Evolutionary conservation across 192 early-diverging fungal species (phyloP).

Genomic region (Podila epigama): DNA sequence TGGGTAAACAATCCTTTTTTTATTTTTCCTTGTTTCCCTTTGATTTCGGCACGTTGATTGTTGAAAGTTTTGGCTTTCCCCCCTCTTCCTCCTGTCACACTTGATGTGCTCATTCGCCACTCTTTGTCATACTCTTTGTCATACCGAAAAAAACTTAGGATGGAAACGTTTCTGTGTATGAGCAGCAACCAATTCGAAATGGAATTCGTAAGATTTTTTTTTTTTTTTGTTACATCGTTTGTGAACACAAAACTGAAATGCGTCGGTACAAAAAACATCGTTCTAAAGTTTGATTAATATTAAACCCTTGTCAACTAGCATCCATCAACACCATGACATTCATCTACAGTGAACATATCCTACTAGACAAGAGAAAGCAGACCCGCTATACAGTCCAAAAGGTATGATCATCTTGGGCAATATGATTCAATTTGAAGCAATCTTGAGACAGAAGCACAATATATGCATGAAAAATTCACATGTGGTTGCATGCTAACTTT

Average conservation of each 20-base stretch:
- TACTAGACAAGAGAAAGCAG: background rate
- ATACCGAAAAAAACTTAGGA: background rate
- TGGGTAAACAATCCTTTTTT: constrained; percentile 9
- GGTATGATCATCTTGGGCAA: background rate
- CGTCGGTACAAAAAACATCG: background rate
- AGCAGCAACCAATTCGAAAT: constrained; percentile 16
- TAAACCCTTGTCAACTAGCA: constrained; percentile 9
- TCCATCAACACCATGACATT: constrained; percentile 40
- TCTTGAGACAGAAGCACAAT: too few relatives aligned
- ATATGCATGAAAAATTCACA: too few relatives aligned
- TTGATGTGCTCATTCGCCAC: background rate
- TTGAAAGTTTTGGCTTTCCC: too few relatives aligned
- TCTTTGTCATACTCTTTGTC: background rate
- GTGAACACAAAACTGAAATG: too few relatives aligned
- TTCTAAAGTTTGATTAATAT: background rate
- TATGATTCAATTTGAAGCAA: too few relatives aligned
- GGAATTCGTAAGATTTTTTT: constrained; percentile 17
- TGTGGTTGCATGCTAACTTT: background rate
- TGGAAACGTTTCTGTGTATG: background rate
- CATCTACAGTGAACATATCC: constrained; percentile 25
- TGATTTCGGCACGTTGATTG: background rate
- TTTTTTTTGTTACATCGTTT: too few relatives aligned
- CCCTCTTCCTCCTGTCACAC: too few relatives aligned
- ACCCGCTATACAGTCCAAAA: constrained; percentile 32
- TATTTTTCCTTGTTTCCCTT: background rate